Evolutionary conservation across 2,329 filamentous ascomycete genomes (phyloP), one percentile per base, ranked within the genome.

Genomic region (Aspergillus sp.): DNA sequence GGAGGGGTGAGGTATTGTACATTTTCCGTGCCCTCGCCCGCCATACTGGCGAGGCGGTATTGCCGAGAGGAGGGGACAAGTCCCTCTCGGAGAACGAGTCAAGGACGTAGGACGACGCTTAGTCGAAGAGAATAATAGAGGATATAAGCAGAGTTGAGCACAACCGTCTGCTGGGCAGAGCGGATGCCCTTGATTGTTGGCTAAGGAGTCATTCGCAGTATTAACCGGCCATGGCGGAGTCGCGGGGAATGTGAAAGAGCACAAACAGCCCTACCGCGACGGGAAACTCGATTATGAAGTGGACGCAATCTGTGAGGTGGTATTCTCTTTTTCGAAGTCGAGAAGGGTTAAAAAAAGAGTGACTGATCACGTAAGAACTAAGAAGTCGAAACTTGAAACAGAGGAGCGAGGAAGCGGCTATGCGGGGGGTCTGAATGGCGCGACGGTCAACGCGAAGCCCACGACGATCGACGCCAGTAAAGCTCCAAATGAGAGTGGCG

Each of bases 151-250:
- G 66, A 67, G 66, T 69, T 66, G 69, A 73, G 73, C 73, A 73
- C 69, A 70, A 72, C 76, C 76, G 74, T 78, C 77, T 78, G 77
- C 77, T 71, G 70, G 74, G 77, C 77, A 79, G 77, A 77, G 74
- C 76, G 74, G 75, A 68, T 73, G 75, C 76, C 77, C 76, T 75
- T 71, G 59, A 54, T 65, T 61, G 68, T 70, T 74, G 68, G 71
- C 71, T 78, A 75, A 74, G 71, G 66, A 76, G 74, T 77, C 74
- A 76, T 76, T 73, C 71, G 76, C 70, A 69, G 66, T 68, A 77
- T 78, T 72, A 78, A 75, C 69, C 65, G 71, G 74, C 75, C 77
- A 78, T 78, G 69, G 64, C 71, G 73, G 56, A 60, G 66, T 66
- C 47, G 63, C 63, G 62, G 65, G 61, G 62, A 58, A 55, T 41